Conservation (phyloP, 495 filamentous ascomycete genomes). For the Astrocystis sublimbata region DNA sequence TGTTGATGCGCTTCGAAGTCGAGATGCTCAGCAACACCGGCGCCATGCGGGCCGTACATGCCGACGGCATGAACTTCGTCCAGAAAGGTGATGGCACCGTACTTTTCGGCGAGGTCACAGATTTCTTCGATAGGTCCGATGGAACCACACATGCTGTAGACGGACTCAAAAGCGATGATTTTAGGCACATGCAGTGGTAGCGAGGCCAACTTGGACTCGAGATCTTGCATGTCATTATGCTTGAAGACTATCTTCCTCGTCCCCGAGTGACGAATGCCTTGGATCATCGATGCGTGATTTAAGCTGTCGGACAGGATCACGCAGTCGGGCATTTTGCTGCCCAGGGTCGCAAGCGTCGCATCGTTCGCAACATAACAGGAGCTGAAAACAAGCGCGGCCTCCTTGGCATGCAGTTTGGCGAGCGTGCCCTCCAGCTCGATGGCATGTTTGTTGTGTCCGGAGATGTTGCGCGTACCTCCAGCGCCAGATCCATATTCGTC, state of each 20-base stretch:
- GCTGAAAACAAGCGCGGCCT: conserved; percentile 88
- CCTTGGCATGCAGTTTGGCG: conserved; percentile 87
- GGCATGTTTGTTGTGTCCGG: conserved; percentile 94
- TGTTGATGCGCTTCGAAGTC: conserved; percentile 79
- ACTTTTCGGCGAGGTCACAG: conserved; percentile 94
- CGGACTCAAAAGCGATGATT: conserved; percentile 97
- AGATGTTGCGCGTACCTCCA: conserved; percentile 95
- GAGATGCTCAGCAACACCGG: conserved; percentile 95
- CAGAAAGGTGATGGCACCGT: conserved; percentile 94
- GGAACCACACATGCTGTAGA: conserved; percentile 98
- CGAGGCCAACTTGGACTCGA: conserved; percentile 87
- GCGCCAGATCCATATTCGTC: conserved; percentile 95
- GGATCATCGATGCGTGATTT: conserved; percentile 99
- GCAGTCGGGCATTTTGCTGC: conserved; percentile 93
- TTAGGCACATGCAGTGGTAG: conserved; percentile 83
- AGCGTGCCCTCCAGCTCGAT: conserved; percentile 79
- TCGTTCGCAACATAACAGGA: conserved; percentile 99
- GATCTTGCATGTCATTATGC: conserved; percentile 89
- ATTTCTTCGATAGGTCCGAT: conserved; percentile 95
- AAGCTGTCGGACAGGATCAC: conserved; percentile 93
- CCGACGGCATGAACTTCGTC: conserved; percentile 98
- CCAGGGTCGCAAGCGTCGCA: conserved; percentile 92
- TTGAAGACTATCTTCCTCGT: conserved; percentile 98
- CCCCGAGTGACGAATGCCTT: conserved; percentile 95
- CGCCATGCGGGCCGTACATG: conserved; percentile 97